These are phyloP conservation scores for Daldinia caldariorum DNA, from an alignment of 495 filamentous ascomycete genomes.

Conservation along the genomic window DNA sequence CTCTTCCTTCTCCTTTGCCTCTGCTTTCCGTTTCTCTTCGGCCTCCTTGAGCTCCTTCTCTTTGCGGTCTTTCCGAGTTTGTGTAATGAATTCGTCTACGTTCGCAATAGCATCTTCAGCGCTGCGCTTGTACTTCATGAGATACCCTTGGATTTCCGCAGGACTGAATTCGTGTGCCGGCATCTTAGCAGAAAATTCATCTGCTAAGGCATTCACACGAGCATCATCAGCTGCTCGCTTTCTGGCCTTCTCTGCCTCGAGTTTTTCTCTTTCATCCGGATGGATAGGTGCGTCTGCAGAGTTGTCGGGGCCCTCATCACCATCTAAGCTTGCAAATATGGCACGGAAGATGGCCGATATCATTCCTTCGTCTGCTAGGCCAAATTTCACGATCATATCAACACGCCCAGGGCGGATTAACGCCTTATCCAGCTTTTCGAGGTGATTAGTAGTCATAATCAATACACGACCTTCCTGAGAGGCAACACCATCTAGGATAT, in stretches of 20 bases:
- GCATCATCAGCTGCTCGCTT: constrained; percentile 52
- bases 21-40: constrained; percentile 54
- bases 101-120: constrained; percentile 68
- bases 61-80: constrained; percentile 65
- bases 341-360: constrained; percentile 57
- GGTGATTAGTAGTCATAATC: constrained; percentile 87
- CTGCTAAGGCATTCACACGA: constrained; percentile 52
- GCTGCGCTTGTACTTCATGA: constrained; percentile 72
- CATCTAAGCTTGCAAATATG: constrained; percentile 59
- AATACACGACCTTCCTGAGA: constrained; percentile 79
- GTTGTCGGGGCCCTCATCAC: constrained; percentile 47
- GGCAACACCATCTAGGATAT: constrained; percentile 83
- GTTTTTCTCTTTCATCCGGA: constrained; percentile 51
- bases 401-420: constrained; percentile 81
- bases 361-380: constrained; percentile 60
- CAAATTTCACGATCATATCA: constrained; percentile 77
- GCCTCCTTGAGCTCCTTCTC: constrained; percentile 62
- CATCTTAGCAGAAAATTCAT: constrained; percentile 68
- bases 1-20: constrained; percentile 49
- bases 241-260: constrained; percentile 47
- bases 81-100: constrained; percentile 66
- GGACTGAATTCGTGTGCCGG: constrained; percentile 73
- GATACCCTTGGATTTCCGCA: constrained; percentile 81
- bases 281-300: constrained; percentile 19
- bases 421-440: constrained; percentile 78